Evolutionary conservation across 129 eudicot genomes (phyloP).

Genomic region (Escallonia rubra): DNA sequence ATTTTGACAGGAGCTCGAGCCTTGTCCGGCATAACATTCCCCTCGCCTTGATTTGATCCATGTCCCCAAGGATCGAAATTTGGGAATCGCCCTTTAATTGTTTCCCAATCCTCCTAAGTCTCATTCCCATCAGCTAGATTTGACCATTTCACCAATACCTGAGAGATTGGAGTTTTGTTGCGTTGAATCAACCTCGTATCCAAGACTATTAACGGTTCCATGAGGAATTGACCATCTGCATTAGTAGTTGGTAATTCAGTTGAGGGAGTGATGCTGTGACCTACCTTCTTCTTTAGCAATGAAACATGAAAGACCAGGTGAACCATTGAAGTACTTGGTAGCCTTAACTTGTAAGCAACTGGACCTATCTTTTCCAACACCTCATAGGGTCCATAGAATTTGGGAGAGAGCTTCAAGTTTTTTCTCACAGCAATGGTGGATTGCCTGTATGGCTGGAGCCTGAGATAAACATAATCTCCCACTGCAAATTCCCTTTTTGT

Average conservation of each 20-base stretch:
- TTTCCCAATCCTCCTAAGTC: too few relatives aligned
- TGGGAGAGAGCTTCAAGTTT: not conserved
- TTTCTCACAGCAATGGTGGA: not conserved
- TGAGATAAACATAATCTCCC: not conserved
- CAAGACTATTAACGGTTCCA: too few relatives aligned
- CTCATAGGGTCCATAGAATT: not conserved
- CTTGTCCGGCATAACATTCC: too few relatives aligned
- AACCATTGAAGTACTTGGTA: not conserved
- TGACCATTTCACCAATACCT: too few relatives aligned
- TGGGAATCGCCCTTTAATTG: too few relatives aligned
- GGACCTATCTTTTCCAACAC: not conserved
- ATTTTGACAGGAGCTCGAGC: too few relatives aligned
- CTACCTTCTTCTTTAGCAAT: not conserved
- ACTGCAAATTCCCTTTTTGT: not conserved
- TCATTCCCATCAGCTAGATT: too few relatives aligned
- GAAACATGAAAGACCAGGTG: not conserved
- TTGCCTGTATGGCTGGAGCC: not conserved
- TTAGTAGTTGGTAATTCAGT: not conserved
- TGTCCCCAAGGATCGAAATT: too few relatives aligned
- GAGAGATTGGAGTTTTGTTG: too few relatives aligned
- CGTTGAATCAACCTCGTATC: too few relatives aligned
- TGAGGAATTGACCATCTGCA: not conserved
- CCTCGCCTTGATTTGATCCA: too few relatives aligned
- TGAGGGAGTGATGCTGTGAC: not conserved
- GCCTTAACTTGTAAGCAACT: not conserved